Conservation (phyloP, 1,139 yeast genomes). For the Sugiyamaella castrensis region DNA sequence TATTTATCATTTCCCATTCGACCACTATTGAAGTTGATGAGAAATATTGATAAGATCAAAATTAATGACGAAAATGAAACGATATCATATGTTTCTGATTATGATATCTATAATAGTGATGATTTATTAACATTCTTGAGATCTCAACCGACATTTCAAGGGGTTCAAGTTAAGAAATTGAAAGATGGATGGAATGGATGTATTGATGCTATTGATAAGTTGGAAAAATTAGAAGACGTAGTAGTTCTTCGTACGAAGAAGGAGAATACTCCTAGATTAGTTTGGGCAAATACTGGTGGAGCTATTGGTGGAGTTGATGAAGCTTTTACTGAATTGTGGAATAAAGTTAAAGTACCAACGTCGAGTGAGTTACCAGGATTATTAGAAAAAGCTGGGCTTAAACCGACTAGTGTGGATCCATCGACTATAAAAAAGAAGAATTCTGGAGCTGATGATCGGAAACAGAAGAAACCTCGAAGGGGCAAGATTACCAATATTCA, state of each 20-base stretch:
- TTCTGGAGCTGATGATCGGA: conserved; percentile 52
- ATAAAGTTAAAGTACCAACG: conserved; percentile 70
- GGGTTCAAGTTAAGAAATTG: conserved; percentile 81
- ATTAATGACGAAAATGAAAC: conserved; percentile 48
- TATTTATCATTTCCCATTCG: conserved; percentile 48
- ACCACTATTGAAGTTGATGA: conserved; percentile 59
- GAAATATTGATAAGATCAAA: conserved; percentile 68
- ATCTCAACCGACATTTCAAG: conserved; percentile 83
- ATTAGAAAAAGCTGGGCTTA: conserved; percentile 77
- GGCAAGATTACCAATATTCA: conserved; percentile 95
- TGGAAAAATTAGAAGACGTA: conserved; percentile 73
- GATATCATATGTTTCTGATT: conserved; percentile 81
- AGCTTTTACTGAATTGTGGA: conserved; percentile 86
- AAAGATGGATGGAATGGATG: conserved; percentile 99
- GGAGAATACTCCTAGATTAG: conserved; percentile 83
- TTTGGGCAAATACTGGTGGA: conserved; percentile 86
- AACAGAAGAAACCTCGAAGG: conserved; percentile 87
- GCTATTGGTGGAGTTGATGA: conserved; percentile 71
- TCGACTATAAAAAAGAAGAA: conserved; percentile 66
- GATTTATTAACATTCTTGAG: conserved; percentile 73
- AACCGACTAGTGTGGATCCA: conserved; percentile 98
- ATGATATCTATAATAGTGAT: conserved; percentile 77
- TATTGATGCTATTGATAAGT: conserved; percentile 65
- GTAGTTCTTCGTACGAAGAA: conserved; percentile 85
- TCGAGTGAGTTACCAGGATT: conserved; percentile 75